Evolutionary conservation across 2,329 filamentous ascomycete species (phyloP), one percentile per base, ranked within the genome.

Genomic region (Clarireedia hainanense): DNA sequence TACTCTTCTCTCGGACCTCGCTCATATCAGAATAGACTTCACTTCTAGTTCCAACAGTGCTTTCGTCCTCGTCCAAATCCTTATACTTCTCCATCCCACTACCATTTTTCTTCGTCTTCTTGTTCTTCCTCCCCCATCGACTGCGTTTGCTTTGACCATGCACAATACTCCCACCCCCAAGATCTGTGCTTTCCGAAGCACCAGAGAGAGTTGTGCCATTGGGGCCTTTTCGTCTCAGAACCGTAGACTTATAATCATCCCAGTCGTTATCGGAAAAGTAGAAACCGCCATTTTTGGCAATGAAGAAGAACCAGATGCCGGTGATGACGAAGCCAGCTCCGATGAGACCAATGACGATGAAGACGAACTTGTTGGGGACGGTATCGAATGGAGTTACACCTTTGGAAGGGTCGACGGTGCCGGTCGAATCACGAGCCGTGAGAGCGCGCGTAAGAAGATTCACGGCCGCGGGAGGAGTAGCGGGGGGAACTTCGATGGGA

Each of bases 201-300:
- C 89, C 89, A 55, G 84, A 88, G 4, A 96, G 77, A 1, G 92
- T 84, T 46, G 87, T 91, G 42, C 92, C 92, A 72, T 96, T 91
- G 5, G 91, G 90, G 0, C 91, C 91, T 67, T 87, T 91, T 52
- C 91, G 87, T 43, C 94, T 82, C 47, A 99, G 74, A 2, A 99
- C 94, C 0, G 92, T 96, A 1, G 88, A 86, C 71, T 97, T 97
- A 81, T 99, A 99, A 68, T 99, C 94, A 5, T 97, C 92, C 92
- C 94, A 99, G 72, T 99, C 94, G 37, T 83, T 78, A 60, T 95
- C 76, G 47, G 80, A 80, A 78, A 91, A 97, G 61, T 88, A 76
- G 75, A 97, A 96, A 14, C 94, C 94, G 59, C 94, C 94, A 65
- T 97, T 96, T 74, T 88, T 92, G 56, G 92, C 92, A 88, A 89